Conservation (phyloP, 73 alveolate genomes). For the Effrenium voratum region DNA sequence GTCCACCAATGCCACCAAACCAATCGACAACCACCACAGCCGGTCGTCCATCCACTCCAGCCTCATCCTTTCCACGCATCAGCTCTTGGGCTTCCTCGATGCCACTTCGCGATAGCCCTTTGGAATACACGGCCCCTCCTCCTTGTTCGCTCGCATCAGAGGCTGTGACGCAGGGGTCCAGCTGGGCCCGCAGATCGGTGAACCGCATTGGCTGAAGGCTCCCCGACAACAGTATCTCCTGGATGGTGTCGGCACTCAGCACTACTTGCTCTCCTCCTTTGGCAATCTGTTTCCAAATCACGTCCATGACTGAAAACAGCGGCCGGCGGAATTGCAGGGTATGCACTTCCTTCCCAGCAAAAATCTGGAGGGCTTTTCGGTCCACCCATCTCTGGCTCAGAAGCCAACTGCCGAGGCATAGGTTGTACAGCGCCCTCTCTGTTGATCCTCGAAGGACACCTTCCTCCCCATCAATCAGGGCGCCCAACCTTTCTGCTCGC, state of each 20-base stretch:
- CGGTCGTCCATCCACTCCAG: neutral
- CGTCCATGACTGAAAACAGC: neutral
- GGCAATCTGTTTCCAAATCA: neutral
- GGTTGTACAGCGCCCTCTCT: neutral
- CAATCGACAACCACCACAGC: too few relatives aligned
- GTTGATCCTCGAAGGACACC: neutral
- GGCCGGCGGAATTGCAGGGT: neutral
- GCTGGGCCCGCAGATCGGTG: neutral
- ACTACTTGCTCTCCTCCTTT: neutral
- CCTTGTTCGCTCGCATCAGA: neutral
- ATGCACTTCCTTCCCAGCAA: neutral
- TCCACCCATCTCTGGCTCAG: neutral
- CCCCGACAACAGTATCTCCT: neutral
- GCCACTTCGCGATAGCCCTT: neutral
- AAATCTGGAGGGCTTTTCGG: neutral
- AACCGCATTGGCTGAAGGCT: neutral
- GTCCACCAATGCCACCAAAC: too few relatives aligned
- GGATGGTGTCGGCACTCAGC: neutral
- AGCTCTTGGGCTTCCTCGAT: neutral
- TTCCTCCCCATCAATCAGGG: neutral
- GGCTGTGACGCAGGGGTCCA: neutral
- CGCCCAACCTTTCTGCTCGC: neutral
- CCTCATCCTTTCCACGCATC: neutral
- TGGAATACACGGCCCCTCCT: neutral
- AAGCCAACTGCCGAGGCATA: neutral